These are phyloP conservation scores for Phoma sp. DNA, from an alignment of 2,329 filamentous ascomycete genomes.

Conservation along the genomic window DNA sequence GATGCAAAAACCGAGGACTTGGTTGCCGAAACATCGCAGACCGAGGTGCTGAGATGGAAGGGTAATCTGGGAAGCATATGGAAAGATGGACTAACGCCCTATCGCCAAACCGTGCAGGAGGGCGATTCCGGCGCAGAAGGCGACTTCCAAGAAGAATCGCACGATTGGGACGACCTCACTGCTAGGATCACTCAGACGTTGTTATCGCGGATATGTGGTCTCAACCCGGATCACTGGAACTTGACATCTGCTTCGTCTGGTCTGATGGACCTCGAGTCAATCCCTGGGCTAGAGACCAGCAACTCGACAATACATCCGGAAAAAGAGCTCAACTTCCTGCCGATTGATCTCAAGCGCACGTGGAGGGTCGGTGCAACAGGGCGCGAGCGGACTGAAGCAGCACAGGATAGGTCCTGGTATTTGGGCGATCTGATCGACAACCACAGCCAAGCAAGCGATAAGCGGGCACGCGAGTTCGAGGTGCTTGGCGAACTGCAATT, in stretches of 20 bases:
- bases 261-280: slow-evolving; percentile 61
- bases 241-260: slow-evolving; percentile 65
- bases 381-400: slow-evolving; percentile 66
- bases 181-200: slow-evolving; percentile 56
- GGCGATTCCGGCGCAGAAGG: slow-evolving; percentile 38
- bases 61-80: slow-evolving; percentile 64
- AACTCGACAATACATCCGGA: slow-evolving; percentile 40
- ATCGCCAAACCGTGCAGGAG: slow-evolving; percentile 50
- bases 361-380: slow-evolving; percentile 68
- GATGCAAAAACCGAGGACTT: slow-evolving; percentile 55
- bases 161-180: slow-evolving; percentile 62
- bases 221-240: slow-evolving; percentile 57
- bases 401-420: slow-evolving; percentile 68
- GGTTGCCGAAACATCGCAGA: slow-evolving; percentile 48
- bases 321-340: slow-evolving; percentile 59
- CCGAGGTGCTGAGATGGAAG: slow-evolving; percentile 56
- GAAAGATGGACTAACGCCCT: slow-evolving; percentile 58
- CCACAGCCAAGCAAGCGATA: slow-evolving; percentile 43
- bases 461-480: slow-evolving; percentile 36
- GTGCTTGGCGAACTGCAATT: slow-evolving; percentile 67
- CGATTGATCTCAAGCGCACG: slow-evolving; percentile 65
- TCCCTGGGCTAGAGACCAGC: slow-evolving; percentile 59
- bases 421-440: slow-evolving; percentile 59
- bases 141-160: slow-evolving; percentile 49
- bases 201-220: slow-evolving; percentile 58